A percentile compares a stretch with the other conserved stretches of the same genome.
These are phyloP conservation scores for Oidiodendron maius DNA, from an alignment of 495 filamentous ascomycete genomes.

Conservation along the genomic window DNA sequence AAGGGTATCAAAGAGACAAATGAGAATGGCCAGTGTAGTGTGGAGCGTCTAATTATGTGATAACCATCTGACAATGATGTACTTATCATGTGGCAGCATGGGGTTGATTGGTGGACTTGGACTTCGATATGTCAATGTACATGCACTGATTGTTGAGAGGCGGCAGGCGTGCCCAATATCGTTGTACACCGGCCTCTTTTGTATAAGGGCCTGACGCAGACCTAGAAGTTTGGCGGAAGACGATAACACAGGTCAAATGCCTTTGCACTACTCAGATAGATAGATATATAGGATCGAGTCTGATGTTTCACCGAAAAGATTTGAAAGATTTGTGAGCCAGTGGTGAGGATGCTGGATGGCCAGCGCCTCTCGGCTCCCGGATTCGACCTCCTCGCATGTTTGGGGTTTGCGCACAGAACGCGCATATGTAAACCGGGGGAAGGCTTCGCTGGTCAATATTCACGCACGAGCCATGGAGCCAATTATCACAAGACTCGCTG, in stretches of 20 bases:
- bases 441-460: constrained; percentile 59
- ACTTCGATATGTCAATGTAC: no score
- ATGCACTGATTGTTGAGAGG: constrained; percentile 1
- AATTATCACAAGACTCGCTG: constrained; percentile 83
- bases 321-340: constrained; percentile 63
- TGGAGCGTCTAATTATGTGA: no score
- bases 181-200: neutral
- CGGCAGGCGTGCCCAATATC: neutral
- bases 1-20: constrained; percentile 22
- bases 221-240: neutral
- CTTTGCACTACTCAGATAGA: neutral
- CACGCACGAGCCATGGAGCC: constrained; percentile 75
- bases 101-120: no score
- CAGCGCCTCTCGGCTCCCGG: constrained; percentile 41
- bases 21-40: constrained; percentile 1
- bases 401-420: constrained; percentile 73
- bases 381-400: constrained; percentile 57
- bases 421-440: constrained; percentile 72
- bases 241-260: neutral
- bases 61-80: no score
- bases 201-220: neutral
- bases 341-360: constrained; percentile 41
- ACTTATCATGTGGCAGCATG: no score
- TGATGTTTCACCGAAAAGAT: constrained; percentile 36
- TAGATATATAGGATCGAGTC: neutral